Base-by-base conservation (phyloP, 108 stramenopile genomes). In the Heterococcus sp. region DNA sequence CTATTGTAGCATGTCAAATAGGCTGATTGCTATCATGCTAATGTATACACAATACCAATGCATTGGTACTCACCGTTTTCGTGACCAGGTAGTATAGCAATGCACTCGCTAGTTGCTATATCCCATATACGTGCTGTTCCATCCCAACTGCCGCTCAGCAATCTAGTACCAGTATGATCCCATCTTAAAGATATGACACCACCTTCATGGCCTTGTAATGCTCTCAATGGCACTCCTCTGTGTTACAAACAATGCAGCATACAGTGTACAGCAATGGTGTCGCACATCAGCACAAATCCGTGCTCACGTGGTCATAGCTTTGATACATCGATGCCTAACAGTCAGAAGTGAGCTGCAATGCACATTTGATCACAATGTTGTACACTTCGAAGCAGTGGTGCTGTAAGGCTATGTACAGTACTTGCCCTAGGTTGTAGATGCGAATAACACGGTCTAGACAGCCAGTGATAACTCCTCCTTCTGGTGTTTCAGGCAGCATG, bases 171-270 rank as follows among this genome's bases (percentile, higher is more conserved):
- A 2, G 32, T 67, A 14, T 65, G 64, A 2, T 71, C 72, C 79
- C 79, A 81, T 38, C 79, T 81, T 28, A 81, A 70, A 0, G 72
- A 81, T n/a, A 81, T 81, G 0, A 81, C 79, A 14, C 79, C 79
- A 32, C 69, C 46, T 27, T 81, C 79, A 37, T 81, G 79, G 3
- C 79, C 79, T 37, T 72, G 32, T 21, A 58, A 58, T 8, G 14
- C 8, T 58, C 46, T 8, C 46, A 58, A 58, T 21, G 46, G 46
- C 8, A 58, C 46, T 8, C 46, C 46, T 8, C 46, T 58, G 46
- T n/a, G n/a, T n/a, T n/a, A n/a, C n/a, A n/a, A n/a, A n/a, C n/a
- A n/a, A n/a, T n/a, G n/a, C n/a, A n/a, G n/a, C n/a, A n/a, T n/a
- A n/a, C n/a, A n/a, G n/a, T n/a, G n/a, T n/a, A n/a, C n/a, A n/a